Evolutionary conservation across 2,329 filamentous ascomycete genomes (phyloP).

Genomic region (Tetracladium maxilliforme): DNA sequence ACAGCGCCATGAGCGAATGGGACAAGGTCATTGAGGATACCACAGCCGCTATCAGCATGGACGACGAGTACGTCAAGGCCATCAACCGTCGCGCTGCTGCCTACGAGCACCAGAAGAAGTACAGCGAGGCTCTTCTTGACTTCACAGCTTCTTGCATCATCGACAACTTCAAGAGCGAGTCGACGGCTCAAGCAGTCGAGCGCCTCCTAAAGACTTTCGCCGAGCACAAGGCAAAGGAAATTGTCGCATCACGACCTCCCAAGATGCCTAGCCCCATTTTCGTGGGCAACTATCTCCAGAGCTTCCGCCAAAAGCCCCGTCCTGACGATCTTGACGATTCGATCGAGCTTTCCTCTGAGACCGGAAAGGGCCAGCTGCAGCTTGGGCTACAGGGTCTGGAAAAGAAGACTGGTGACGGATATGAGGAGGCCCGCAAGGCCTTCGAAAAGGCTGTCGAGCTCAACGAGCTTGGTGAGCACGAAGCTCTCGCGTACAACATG

Average conservation of each 20-base stretch:
- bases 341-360: slow-evolving; percentile 61
- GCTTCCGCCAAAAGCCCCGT: slow-evolving; percentile 74
- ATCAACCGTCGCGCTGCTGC: slow-evolving; percentile 92
- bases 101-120: slow-evolving; percentile 84
- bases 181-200: slow-evolving; percentile 80
- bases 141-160: slow-evolving; percentile 99
- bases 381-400: slow-evolving; percentile 68
- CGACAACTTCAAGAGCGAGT: slow-evolving; percentile 88
- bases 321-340: slow-evolving; percentile 73
- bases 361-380: slow-evolving; percentile 74
- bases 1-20: slow-evolving; percentile 86
- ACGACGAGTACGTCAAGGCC: slow-evolving; percentile 94
- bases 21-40: slow-evolving; percentile 95
- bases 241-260: slow-evolving; percentile 64
- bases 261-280: slow-evolving; percentile 92
- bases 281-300: slow-evolving; percentile 96
- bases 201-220: slow-evolving; percentile 92
- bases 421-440: slow-evolving; percentile 71
- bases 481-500: slow-evolving; percentile 91
- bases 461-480: slow-evolving; percentile 64
- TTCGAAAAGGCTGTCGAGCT: slow-evolving; percentile 83
- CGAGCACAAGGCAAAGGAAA: slow-evolving; percentile 82
- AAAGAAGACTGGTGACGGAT: slow-evolving; percentile 80
- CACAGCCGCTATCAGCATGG: slow-evolving; percentile 82
- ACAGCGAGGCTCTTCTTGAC: slow-evolving; percentile 88